phyloP scores from a whole-genome alignment of 202 grass and related monocot species.

The Elaeis oleifera region DNA sequence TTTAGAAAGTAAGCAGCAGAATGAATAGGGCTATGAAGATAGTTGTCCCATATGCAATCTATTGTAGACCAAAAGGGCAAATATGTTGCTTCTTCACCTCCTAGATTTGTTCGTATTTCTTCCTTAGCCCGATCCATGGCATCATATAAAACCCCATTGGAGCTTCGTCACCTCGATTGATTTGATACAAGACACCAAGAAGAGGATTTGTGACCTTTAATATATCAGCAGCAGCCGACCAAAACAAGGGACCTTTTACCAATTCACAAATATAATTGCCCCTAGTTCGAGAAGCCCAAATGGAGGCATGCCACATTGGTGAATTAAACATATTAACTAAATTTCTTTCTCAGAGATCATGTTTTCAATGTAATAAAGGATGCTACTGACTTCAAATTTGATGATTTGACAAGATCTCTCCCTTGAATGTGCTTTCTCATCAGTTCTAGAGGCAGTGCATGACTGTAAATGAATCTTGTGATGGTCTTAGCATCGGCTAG shows the following conservation, averaged over 20 bases:
- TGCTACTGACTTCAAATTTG: constrained; percentile 40
- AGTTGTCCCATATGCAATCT: constrained; percentile 61
- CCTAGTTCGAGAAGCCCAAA: constrained; percentile 30
- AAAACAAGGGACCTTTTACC: constrained; percentile 42
- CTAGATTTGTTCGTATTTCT: constrained; percentile 38
- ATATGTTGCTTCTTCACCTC: constrained; percentile 28
- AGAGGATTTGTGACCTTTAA: constrained; percentile 63
- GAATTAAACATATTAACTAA: constrained; percentile 52
- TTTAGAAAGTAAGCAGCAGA: constrained; percentile 62
- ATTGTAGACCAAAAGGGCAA: constrained; percentile 38
- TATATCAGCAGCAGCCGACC: constrained; percentile 48
- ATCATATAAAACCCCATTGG: constrained; percentile 70
- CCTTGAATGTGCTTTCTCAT: constrained; percentile 29
- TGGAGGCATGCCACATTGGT: constrained; percentile 31
- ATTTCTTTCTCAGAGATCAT: constrained; percentile 39
- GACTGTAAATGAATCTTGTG: constrained; percentile 56
- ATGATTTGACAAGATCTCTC: constrained; percentile 43
- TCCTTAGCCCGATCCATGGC: constrained; percentile 73
- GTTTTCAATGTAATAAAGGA: constrained; percentile 52
- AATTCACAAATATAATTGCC: constrained; percentile 29
- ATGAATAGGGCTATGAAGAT: constrained; percentile 68
- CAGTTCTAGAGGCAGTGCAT: constrained; percentile 33
- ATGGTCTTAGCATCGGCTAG: constrained; percentile 50
- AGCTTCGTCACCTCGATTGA: constrained; percentile 33
- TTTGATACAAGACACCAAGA: constrained; percentile 38